Percentiles rank a stretch among this genome's conserved stretches.
Conservation (phyloP, 106 monocot genomes). For the Amphibolis antarctica region DNA sequence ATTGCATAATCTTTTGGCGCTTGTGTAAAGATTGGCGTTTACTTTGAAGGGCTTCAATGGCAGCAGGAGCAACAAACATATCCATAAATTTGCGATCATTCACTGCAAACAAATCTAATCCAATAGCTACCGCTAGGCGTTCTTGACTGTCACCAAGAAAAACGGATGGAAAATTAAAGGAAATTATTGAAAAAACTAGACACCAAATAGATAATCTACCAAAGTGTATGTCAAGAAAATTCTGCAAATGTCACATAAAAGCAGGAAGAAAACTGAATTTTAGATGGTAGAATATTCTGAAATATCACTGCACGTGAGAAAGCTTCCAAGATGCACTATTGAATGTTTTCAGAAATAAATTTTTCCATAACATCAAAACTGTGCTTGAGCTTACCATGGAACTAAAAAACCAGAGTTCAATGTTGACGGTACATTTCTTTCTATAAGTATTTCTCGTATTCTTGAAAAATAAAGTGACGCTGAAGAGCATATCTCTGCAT, state of each 20-base stretch:
- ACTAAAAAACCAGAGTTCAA: slow-evolving; percentile 88
- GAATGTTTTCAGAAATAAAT: not conserved
- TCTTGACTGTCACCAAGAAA: slow-evolving; percentile 37
- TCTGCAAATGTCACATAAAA: too few species aligned
- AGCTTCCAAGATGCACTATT: too few species aligned
- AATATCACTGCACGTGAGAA: too few species aligned
- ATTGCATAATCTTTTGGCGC: slow-evolving; percentile 72
- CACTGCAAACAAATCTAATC: slow-evolving; percentile 82
- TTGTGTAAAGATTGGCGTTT: slow-evolving; percentile 66
- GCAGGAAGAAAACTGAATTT: too few species aligned
- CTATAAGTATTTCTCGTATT: slow-evolving; percentile 89
- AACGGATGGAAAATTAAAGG: not conserved
- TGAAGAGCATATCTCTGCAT: slow-evolving; percentile 68
- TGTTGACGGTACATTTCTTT: slow-evolving; percentile 76
- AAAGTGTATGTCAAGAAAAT: not conserved
- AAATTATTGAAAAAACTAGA: not conserved
- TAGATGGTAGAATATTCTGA: too few species aligned
- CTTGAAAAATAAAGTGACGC: slow-evolving; percentile 79
- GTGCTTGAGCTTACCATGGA: slow-evolving; percentile 55
- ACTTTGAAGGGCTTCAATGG: slow-evolving; percentile 59
- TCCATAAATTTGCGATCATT: slow-evolving; percentile 90
- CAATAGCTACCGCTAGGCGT: slow-evolving; percentile 55
- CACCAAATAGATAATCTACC: not conserved
- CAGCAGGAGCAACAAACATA: slow-evolving; percentile 94
- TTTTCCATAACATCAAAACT: not conserved